These are phyloP conservation scores for Candida tropicalis DNA, from an alignment of 1,139 yeast genomes.

Conservation along the genomic window DNA sequence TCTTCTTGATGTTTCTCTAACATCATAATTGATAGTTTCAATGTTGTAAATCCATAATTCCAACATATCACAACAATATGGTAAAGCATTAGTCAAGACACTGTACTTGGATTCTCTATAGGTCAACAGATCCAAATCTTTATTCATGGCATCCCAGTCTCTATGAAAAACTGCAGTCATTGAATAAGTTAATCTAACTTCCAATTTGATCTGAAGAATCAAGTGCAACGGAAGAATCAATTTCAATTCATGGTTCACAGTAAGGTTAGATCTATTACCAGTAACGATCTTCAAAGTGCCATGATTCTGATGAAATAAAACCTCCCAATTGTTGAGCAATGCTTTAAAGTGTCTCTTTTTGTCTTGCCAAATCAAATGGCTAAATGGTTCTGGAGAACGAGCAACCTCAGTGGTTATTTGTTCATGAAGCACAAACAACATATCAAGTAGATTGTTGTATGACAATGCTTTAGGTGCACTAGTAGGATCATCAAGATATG, in stretches of 20 bases:
- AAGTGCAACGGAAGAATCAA: conserved; percentile 64
- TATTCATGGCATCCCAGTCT: conserved; percentile 68
- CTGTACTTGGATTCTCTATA: conserved; percentile 51
- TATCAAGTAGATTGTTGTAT: conserved; percentile 59
- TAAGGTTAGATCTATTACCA: conserved; percentile 52
- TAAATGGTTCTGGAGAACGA: conserved; percentile 24
- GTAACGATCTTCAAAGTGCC: conserved; percentile 59
- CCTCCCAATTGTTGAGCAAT: conserved; percentile 67
- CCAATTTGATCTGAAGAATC: conserved; percentile 64
- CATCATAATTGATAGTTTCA: conserved; percentile 55
- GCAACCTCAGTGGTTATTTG: conserved; percentile 57
- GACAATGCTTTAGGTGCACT: conserved; percentile 31
- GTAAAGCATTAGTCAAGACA: conserved; percentile 59
- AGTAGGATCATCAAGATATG: conserved; percentile 24
- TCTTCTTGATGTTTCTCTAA: conserved; percentile 63
- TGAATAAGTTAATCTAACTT: conserved; percentile 59
- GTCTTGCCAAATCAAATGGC: conserved; percentile 55
- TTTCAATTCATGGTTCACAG: conserved; percentile 57
- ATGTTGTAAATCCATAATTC: conserved; percentile 72
- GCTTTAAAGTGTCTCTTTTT: conserved; percentile 57
- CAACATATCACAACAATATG: conserved; percentile 58
- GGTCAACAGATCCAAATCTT: conserved; percentile 37
- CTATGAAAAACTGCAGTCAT: conserved; percentile 59
- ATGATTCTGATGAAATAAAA: conserved; percentile 57
- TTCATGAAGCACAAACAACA: conserved; percentile 75